Base-by-base conservation (phyloP, 2,329 filamentous ascomycete species). In the Ophiostoma quercus region DNA sequence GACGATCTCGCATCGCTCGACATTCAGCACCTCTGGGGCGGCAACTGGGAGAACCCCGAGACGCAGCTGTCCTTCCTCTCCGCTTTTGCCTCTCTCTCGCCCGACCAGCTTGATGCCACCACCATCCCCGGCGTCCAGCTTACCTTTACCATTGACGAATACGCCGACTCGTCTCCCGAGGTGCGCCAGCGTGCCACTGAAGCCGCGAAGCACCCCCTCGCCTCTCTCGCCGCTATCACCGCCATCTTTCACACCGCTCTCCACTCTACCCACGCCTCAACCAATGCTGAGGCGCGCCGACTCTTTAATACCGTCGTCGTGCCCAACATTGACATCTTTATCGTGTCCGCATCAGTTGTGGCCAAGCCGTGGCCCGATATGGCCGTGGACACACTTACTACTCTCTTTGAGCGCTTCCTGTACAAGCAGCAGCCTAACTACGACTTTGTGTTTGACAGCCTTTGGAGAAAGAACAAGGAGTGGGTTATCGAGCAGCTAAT, bases 21-120 rank as follows among this genome's bases (percentile, higher is more conserved):
- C 77, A 90, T 99, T 63, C 93, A 97, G 77, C 85, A 85, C 54
- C 82, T 99, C 29, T 98, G 95, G 94, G 94, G 94, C 71, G 94
- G 94, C 75, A 83, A 87, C 72, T 99, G 96, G 94, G 88, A 90
- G 72, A 87, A 96, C 74, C 87, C 90, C 16, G 89, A 96, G 72
- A 92, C 95, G 0, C 94, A 98, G 74, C 82, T 99, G 47, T 96
- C 94, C n/a, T 97, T 98, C 77, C 87, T 98, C 69, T 90, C 90
- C 73, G 93, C 93, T 22, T 97, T 94, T 77, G 84, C 94, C 29
- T 91, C 91, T 3, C 85, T 94, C 70, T 87, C 86, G 14, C 85
- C 90, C 0, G 87, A 92, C 37, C 87, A 94, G 75, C 84, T 97
- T 34, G 93, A 98, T 77, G 90, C 92, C 2, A 90, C 89, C 14